Conservation (phyloP, 78 protist genomes). For the Polysphondylium violaceum region DNA sequence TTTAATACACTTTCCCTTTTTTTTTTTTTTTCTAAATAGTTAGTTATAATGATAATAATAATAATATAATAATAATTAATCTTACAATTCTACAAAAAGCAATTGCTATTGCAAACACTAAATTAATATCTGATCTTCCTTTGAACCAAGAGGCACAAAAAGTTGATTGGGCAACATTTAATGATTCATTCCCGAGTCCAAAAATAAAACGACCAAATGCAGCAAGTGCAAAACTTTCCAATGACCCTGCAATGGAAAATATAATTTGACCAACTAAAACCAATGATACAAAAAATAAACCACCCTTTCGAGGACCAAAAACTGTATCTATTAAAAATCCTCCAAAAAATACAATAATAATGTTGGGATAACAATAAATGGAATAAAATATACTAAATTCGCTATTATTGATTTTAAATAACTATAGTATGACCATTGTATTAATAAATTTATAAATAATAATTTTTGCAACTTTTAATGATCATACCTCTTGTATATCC, state of each 20-base stretch:
- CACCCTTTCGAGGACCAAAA: constrained; percentile 7
- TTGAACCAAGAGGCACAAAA: constrained; percentile 24
- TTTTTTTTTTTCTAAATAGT: too few relatives aligned
- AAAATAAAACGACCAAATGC: constrained; percentile 39
- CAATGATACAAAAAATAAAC: background rate
- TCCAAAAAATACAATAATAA: constrained; percentile 12
- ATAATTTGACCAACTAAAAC: constrained; percentile 12
- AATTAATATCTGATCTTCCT: background rate
- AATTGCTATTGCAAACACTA: constrained; percentile 30
- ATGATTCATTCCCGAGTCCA: constrained; percentile 48
- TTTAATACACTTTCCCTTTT: background rate
- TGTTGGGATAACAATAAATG: constrained; percentile 31
- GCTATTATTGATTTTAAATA: too few relatives aligned
- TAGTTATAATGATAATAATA: background rate
- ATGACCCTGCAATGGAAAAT: background rate
- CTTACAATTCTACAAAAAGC: background rate
- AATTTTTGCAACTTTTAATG: background rate
- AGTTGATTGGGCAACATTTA: constrained; percentile 13
- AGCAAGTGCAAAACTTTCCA: background rate
- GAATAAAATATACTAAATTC: constrained; percentile 4
- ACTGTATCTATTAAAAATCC: constrained; percentile 50
- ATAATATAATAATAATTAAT: too few relatives aligned
- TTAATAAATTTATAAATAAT: background rate
- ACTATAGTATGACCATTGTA: too few relatives aligned
- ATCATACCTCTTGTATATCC: too few relatives aligned